Base-by-base conservation (phyloP, 2,329 filamentous ascomycete genomes). In the Beauveria brongniartii region DNA sequence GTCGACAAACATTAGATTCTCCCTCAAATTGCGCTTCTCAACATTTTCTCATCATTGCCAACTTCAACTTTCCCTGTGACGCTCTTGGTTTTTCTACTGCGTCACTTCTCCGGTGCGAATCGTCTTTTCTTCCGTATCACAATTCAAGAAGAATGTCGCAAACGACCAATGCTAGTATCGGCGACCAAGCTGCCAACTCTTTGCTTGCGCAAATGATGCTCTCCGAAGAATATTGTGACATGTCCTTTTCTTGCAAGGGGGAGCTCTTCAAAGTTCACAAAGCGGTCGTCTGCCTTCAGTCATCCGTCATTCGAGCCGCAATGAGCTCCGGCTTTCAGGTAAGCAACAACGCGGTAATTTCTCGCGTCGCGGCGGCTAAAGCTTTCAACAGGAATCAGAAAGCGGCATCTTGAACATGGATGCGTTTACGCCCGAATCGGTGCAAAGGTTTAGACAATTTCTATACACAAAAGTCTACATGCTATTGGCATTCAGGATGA, bases 231-330 rank as follows among this genome's bases (percentile, higher is more conserved):
- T 59, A 53, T 24, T 59, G 40, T 10, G 56, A 52, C 40, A 2
- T 53, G 26, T 6, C 5, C 2, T 59, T 59, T 18, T 46, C 26
- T 20, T 53, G 56, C 26, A 9, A 34, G 10, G 24, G 48, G 4
- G 20, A 52, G 14, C 1, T 24, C 2, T 53, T 59, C n/a, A 57
- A 56, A 24, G 61, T 61, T 16, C 64, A 66, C 58, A 57, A 61
- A 34, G 40, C 16, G 1, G 48, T 59, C 4, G 56, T 59, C 24
- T 53, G 48, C 2, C 28, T 48, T 5, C 56, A 53, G 9, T 59
- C 48, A 1, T 24, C 40, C 3, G 56, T 59, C 0, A 53, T 59
- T 37, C 37, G 18, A 9, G 48, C 40, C 8, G 48, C 48, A n/a
- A 0, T 53, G 14, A 30, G 9, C 2, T 20, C 56, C 2, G 37